A percentile compares a stretch with the other conserved stretches of the same genome.
Evolutionary conservation across 345 rosid species (phyloP).

Genomic region (Eucalyptus regnans): DNA sequence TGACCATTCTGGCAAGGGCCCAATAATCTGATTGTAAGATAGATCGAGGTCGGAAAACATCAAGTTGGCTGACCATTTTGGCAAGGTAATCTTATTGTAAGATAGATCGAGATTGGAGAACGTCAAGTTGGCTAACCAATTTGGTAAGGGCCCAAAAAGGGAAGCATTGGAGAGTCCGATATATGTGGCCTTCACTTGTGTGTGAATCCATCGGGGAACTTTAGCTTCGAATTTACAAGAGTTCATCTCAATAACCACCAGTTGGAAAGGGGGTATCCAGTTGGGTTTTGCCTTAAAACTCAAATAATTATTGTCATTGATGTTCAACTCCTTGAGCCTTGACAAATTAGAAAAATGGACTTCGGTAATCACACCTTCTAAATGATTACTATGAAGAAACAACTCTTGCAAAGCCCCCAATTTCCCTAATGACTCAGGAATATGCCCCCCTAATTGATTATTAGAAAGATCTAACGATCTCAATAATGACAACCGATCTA

Average conservation of each 20-base stretch:
- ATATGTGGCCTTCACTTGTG: accelerated
- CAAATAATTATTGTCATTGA: not conserved
- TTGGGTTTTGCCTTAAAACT: not conserved
- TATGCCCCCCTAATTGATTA: not conserved
- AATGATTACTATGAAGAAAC: not conserved
- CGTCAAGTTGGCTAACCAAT: too few species aligned
- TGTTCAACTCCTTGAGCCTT: not conserved
- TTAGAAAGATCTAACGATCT: not conserved
- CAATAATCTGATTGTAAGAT: too few species aligned
- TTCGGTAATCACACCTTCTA: not conserved
- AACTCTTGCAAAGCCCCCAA: not conserved
- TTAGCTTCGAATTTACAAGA: not conserved
- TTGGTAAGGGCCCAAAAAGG: too few species aligned
- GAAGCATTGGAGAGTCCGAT: accelerated
- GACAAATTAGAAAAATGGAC: not conserved
- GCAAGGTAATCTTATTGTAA: too few species aligned
- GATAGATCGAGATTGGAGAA: too few species aligned
- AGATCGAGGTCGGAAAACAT: too few species aligned
- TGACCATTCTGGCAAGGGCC: too few species aligned
- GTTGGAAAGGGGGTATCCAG: not conserved
- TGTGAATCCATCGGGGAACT: not conserved
- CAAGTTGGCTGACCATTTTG: too few species aligned
- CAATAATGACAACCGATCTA: not conserved
- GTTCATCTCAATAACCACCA: accelerated
- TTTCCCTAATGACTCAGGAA: not conserved